Conservation (phyloP, 805 yeast species). For the Ogataea ganodermae region DNA sequence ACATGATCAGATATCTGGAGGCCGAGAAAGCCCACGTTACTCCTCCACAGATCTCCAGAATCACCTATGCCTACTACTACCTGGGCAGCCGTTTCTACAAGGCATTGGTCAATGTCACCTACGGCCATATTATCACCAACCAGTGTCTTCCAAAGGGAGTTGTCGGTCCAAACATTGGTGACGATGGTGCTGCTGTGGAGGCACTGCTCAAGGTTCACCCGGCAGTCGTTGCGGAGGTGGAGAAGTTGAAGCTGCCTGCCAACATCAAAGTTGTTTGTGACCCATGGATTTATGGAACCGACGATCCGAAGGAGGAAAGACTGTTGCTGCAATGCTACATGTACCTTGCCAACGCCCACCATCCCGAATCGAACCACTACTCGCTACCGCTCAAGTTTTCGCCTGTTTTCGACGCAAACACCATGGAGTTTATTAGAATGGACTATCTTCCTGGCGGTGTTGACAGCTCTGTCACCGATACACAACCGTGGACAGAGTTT, state of each 20-base stretch:
- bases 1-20: slow-evolving; percentile 65
- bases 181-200: slow-evolving; percentile 60
- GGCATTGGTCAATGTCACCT: slow-evolving; percentile 67
- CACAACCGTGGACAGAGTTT: slow-evolving; percentile 62
- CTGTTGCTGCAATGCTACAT: slow-evolving; percentile 71
- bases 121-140: slow-evolving; percentile 62
- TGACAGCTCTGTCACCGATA: slow-evolving; percentile 57
- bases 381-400: slow-evolving; percentile 73
- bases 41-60: slow-evolving; percentile 64
- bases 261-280: slow-evolving; percentile 58
- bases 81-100: slow-evolving; percentile 57
- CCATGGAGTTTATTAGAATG: slow-evolving; percentile 65
- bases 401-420: slow-evolving; percentile 67
- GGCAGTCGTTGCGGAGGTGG: slow-evolving; percentile 62
- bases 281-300: slow-evolving; percentile 86
- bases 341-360: slow-evolving; percentile 67
- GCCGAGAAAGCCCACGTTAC: slow-evolving; percentile 58
- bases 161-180: slow-evolving; percentile 73
- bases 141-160: slow-evolving; percentile 58
- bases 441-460: slow-evolving; percentile 73
- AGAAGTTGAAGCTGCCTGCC: slow-evolving; percentile 63
- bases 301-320: slow-evolving; percentile 55
- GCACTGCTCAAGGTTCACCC: slow-evolving; percentile 55
- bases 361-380: slow-evolving; percentile 74
- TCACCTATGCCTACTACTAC: slow-evolving; percentile 69